These are phyloP conservation scores for Globisporangium iwayamae DNA, from an alignment of 352 stramenopile genomes.

Conservation along the genomic window DNA sequence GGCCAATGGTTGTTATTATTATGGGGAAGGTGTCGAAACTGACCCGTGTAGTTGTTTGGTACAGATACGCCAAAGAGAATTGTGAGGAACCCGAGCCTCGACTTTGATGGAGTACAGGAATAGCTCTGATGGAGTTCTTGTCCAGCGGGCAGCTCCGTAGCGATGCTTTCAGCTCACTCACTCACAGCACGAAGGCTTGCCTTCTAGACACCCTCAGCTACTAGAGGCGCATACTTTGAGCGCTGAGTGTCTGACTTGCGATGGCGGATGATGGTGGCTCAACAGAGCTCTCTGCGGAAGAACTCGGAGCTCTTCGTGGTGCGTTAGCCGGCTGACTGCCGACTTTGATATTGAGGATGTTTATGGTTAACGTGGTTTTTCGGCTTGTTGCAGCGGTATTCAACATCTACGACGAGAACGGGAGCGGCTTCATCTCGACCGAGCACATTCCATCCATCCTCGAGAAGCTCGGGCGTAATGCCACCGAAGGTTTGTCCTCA, in stretches of 20 bases:
- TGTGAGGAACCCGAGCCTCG: background rate
- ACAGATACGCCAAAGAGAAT: no score
- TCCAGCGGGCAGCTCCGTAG: background rate
- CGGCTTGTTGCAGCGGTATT: conserved; percentile 49
- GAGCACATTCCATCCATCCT: conserved; percentile 72
- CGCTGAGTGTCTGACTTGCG: conserved; percentile 3
- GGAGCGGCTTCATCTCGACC: conserved; percentile 52
- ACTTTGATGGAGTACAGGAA: background rate
- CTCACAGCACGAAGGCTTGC: background rate
- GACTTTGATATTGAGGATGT: background rate
- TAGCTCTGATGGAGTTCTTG: background rate
- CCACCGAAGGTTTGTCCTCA: conserved; percentile 49
- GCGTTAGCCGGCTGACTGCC: background rate
- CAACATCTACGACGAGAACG: conserved; percentile 69
- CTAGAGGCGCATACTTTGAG: background rate
- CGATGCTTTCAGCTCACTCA: background rate
- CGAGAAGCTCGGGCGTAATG: conserved; percentile 65
- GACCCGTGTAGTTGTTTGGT: background rate
- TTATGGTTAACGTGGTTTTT: background rate
- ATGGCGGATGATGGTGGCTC: conserved; percentile 21
- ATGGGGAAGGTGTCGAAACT: conserved; percentile 4
- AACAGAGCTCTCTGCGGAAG: conserved; percentile 62
- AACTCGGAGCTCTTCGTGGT: conserved; percentile 71
- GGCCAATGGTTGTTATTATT: conserved; percentile 3
- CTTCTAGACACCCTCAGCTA: background rate